Evolutionary conservation across 768 basidiomycete genomes (phyloP).

Genomic region (Mycena latifolia): DNA sequence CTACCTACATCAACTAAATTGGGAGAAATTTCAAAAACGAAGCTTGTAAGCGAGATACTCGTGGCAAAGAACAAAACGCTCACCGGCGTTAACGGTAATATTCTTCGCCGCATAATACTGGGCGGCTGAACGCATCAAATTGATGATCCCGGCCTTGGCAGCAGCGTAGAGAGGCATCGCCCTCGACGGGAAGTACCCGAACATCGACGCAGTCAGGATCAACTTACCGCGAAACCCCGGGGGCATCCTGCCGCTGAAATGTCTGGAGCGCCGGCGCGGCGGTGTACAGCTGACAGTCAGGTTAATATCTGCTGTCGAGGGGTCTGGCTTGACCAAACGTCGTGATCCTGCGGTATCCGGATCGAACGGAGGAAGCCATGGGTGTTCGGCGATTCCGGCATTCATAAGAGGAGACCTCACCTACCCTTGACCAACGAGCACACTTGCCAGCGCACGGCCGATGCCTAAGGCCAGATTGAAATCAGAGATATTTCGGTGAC

Average conservation of each 20-base stretch:
- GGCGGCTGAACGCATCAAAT: slow-evolving; percentile 37
- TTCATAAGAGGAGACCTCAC: slow-evolving; percentile 4
- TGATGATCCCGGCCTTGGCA: slow-evolving; percentile 36
- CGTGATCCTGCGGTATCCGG: slow-evolving; percentile 23
- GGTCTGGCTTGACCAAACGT: slow-evolving; percentile 35
- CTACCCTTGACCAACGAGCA: slow-evolving; percentile 35
- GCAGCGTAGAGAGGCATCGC: slow-evolving; percentile 38
- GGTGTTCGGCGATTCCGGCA: slow-evolving; percentile 37
- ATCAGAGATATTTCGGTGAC: too few species aligned
- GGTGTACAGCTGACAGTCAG: slow-evolving; percentile 37
- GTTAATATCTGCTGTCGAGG: slow-evolving; percentile 30
- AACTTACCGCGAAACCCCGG: slow-evolving; percentile 37
- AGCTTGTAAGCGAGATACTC: background rate
- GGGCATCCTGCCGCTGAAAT: slow-evolving; percentile 36
- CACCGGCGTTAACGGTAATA: slow-evolving; percentile 36
- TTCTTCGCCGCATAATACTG: slow-evolving; percentile 34
- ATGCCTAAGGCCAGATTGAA: too few species aligned
- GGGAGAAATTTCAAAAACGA: slow-evolving; percentile 23
- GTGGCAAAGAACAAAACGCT: background rate
- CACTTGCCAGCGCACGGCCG: background rate
- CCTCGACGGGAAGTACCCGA: slow-evolving; percentile 31
- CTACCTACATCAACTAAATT: slow-evolving; percentile 35
- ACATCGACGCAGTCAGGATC: slow-evolving; percentile 37
- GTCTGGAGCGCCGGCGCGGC: slow-evolving; percentile 37
- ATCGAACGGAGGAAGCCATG: slow-evolving; percentile 37